These are phyloP conservation scores for Salix udensis DNA, from an alignment of 345 rosid genomes.

Conservation along the genomic window DNA sequence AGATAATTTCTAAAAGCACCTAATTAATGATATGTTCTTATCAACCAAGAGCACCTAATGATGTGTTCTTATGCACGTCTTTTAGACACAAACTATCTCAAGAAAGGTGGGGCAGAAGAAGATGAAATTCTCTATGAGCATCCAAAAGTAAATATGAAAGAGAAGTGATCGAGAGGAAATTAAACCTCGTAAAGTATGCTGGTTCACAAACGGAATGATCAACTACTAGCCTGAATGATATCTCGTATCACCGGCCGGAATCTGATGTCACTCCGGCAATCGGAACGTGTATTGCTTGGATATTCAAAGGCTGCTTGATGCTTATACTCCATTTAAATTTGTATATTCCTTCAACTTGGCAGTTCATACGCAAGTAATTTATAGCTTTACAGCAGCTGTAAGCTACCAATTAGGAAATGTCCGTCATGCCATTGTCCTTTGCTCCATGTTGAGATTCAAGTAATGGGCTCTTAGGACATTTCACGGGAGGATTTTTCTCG, in stretches of 20 bases:
- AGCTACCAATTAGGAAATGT: conserved; percentile 2
- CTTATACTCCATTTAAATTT: conserved; percentile 30
- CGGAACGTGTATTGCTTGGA: not conserved
- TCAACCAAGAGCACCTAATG: too few species aligned
- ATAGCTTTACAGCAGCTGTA: conserved; percentile 4
- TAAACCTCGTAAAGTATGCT: not conserved
- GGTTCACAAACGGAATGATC: not conserved
- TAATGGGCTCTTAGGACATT: conserved; percentile 23
- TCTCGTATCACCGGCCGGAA: conserved; percentile 11
- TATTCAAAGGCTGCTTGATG: conserved; percentile 10
- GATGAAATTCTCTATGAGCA: conserved; percentile 1
- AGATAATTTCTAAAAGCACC: too few species aligned
- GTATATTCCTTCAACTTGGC: conserved; percentile 14
- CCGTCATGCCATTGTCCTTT: conserved; percentile 12
- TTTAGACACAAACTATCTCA: too few species aligned
- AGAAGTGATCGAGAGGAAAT: not conserved
- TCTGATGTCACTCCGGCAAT: conserved; percentile 10
- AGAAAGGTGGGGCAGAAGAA: too few species aligned
- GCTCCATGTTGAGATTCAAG: not conserved
- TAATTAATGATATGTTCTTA: too few species aligned
- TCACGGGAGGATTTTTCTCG: not conserved
- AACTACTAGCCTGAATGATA: conserved; percentile 5
- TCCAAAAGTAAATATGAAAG: not conserved
- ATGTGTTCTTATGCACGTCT: too few species aligned
- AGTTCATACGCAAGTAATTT: conserved; percentile 18